phyloP scores from a whole-genome alignment of 106 monocot genomes.

The Apostasia shenzhenica region DNA sequence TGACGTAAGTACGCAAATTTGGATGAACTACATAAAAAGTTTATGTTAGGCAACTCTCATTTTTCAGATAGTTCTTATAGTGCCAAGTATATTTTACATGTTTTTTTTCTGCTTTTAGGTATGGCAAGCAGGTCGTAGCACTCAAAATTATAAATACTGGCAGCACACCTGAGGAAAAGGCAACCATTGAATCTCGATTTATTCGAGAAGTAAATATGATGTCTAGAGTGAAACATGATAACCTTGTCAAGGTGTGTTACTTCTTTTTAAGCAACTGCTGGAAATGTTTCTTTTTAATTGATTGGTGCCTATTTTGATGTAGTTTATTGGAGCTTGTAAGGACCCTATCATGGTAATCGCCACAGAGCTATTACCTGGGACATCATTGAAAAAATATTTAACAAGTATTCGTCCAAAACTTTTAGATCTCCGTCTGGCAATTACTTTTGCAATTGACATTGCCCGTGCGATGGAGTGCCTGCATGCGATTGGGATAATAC shows the following conservation, averaged over 20 bases:
- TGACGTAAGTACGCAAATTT: too few species aligned
- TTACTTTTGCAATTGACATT: slow-evolving; percentile 83
- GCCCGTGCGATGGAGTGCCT: slow-evolving; percentile 92
- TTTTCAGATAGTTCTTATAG: too few species aligned
- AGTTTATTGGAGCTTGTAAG: slow-evolving; percentile 99
- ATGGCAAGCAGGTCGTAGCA: slow-evolving; percentile 69
- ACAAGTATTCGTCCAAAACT: slow-evolving; percentile 52
- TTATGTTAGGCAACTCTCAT: too few species aligned
- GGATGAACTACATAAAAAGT: too few species aligned
- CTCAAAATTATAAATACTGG: slow-evolving; percentile 86
- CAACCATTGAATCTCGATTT: slow-evolving; percentile 64
- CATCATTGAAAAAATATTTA: slow-evolving; percentile 83
- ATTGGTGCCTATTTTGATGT: slow-evolving; percentile 6
- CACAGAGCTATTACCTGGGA: slow-evolving; percentile 80
- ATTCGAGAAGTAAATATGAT: slow-evolving; percentile 97
- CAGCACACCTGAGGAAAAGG: slow-evolving; percentile 56
- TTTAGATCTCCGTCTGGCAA: slow-evolving; percentile 50
- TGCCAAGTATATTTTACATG: not conserved
- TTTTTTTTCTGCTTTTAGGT: slow-evolving; percentile 32
- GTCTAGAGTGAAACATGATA: slow-evolving; percentile 86
- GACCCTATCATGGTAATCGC: slow-evolving; percentile 95
- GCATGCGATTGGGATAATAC: slow-evolving; percentile 97
- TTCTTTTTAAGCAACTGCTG: not conserved
- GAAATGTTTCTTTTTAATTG: not conserved
- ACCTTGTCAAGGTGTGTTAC: slow-evolving; percentile 84